Conservation (phyloP, 257 asterid species). For the Solanum paucissectum region DNA sequence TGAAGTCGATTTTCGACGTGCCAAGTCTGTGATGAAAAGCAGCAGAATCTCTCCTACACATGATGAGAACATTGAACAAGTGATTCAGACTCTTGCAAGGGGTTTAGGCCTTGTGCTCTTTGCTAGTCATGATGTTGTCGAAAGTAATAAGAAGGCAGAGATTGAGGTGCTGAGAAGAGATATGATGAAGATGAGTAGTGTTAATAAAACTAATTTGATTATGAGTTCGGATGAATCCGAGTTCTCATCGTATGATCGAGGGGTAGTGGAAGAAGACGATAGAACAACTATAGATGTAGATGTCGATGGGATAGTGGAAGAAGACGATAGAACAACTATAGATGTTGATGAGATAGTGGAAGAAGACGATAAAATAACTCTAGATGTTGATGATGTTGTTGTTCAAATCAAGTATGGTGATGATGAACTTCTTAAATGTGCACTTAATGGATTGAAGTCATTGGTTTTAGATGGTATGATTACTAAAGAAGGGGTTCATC, state of each 20-base stretch:
- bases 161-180: slow-evolving; percentile 54
- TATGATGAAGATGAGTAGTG: slow-evolving; percentile 32
- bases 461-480: slow-evolving; percentile 36
- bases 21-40: slow-evolving; percentile 24
- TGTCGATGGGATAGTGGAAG: slow-evolving; percentile 43
- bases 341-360: slow-evolving; percentile 34
- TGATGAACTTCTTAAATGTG: slow-evolving; percentile 34
- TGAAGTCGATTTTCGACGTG: slow-evolving; percentile 44
- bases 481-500: slow-evolving; percentile 19
- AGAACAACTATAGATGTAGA: slow-evolving; percentile 15
- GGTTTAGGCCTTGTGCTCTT: slow-evolving; percentile 77
- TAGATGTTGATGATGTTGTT: slow-evolving; percentile 40
- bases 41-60: slow-evolving; percentile 42
- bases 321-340: slow-evolving; percentile 20
- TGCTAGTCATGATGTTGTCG: slow-evolving; percentile 46
- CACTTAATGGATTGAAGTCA: slow-evolving; percentile 29
- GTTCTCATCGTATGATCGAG: slow-evolving; percentile 14
- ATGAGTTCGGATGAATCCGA: slow-evolving; percentile 28
- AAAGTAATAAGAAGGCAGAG: slow-evolving; percentile 33
- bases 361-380: slow-evolving; percentile 25
- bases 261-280: slow-evolving; percentile 18
- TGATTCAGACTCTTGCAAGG: slow-evolving; percentile 41
- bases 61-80: slow-evolving; percentile 30
- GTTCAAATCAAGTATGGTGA: slow-evolving; percentile 34
- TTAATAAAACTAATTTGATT: slow-evolving; percentile 24